Evolutionary conservation across 176 grass and related monocot species (phyloP).

Genomic region (Carex parvula): DNA sequence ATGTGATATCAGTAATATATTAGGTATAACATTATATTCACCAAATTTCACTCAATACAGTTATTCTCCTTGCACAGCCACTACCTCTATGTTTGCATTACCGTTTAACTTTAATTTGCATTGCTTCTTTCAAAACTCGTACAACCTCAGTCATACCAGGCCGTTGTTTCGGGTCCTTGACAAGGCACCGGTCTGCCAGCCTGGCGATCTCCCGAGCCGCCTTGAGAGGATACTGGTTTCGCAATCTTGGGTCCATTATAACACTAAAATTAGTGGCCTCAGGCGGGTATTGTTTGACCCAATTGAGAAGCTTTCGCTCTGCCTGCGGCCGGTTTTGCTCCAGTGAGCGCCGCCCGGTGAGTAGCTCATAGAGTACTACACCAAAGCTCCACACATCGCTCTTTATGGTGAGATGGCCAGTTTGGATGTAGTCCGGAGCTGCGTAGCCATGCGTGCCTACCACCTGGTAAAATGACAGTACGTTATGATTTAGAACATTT

Average conservation of each 20-base stretch:
- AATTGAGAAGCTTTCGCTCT: slow-evolving; percentile 76
- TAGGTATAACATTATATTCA: neutral
- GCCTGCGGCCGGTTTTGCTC: slow-evolving; percentile 46
- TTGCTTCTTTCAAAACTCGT: slow-evolving; percentile 38
- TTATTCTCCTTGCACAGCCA: neutral
- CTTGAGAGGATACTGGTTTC: slow-evolving; percentile 42
- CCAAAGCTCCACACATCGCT: slow-evolving; percentile 94
- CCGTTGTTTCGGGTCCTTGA: slow-evolving; percentile 65
- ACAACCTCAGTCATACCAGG: slow-evolving; percentile 61
- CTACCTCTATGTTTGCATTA: neutral
- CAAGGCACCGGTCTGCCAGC: slow-evolving; percentile 66
- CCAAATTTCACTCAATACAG: slow-evolving; percentile 9
- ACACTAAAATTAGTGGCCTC: slow-evolving; percentile 39
- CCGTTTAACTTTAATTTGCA: slow-evolving; percentile 55
- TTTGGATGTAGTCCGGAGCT: slow-evolving; percentile 94
- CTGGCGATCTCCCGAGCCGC: slow-evolving; percentile 52
- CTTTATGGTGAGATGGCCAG: slow-evolving; percentile 71
- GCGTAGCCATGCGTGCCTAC: slow-evolving; percentile 89
- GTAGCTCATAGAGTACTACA: slow-evolving; percentile 80
- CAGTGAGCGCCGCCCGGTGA: slow-evolving; percentile 64
- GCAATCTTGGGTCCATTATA: slow-evolving; percentile 76
- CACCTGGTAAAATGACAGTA: slow-evolving; percentile 31
- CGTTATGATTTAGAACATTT: neutral
- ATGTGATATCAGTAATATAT: no score
- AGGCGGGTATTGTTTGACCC: slow-evolving; percentile 51